These are phyloP conservation scores for Penicillium sp. DNA, from an alignment of 2,329 filamentous ascomycete genomes.

Conservation along the genomic window DNA sequence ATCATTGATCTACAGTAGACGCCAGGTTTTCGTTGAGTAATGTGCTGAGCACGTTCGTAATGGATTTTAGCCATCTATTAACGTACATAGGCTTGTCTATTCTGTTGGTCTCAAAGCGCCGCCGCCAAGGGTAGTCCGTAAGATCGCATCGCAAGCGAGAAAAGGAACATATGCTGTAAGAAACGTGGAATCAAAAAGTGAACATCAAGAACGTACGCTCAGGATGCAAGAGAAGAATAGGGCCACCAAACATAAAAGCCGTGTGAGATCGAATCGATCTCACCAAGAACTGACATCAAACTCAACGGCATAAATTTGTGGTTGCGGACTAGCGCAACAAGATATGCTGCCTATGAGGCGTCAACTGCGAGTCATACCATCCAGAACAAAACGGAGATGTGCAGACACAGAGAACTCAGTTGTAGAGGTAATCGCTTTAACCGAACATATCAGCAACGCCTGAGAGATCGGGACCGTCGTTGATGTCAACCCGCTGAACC, in stretches of 20 bases:
- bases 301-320: background rate
- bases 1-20: background rate
- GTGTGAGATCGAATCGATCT: background rate
- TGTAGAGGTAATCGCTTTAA: slow-evolving; percentile 23
- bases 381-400: background rate
- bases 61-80: slow-evolving; percentile 15
- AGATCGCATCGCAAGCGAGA: slow-evolving; percentile 12
- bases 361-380: background rate
- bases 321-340: background rate
- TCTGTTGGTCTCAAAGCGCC: slow-evolving; percentile 18
- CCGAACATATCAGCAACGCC: slow-evolving; percentile 59
- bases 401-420: background rate
- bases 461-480: slow-evolving; percentile 53
- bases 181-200: background rate
- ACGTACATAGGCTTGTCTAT: slow-evolving; percentile 17
- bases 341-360: background rate
- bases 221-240: slow-evolving; percentile 10
- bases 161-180: slow-evolving; percentile 8
- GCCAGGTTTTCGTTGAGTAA: background rate
- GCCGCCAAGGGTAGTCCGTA: slow-evolving; percentile 23
- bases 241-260: slow-evolving; percentile 1
- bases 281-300: background rate
- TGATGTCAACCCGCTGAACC: slow-evolving; percentile 44
- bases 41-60: slow-evolving; percentile 7
- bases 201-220: slow-evolving; percentile 11